Base-by-base conservation (phyloP, 768 basidiomycete species). In the Rhodotorula kratochvilovae region DNA sequence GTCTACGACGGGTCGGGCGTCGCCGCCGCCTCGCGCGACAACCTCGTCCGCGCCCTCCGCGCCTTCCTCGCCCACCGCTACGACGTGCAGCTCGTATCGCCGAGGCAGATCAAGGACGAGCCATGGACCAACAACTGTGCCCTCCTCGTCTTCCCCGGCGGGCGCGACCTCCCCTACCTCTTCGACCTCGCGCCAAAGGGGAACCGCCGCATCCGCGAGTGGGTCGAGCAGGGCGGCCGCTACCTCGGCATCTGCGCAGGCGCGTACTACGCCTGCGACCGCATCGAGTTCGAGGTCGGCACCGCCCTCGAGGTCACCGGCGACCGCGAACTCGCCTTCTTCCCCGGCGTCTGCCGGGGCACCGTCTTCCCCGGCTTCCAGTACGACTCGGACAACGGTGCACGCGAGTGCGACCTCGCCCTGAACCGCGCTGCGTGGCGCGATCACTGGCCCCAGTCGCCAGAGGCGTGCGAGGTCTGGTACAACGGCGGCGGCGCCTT, bases 41-140 rank as follows among this genome's bases (percentile, higher is more conserved):
- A 84, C 73, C 79, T 85, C 13, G 72, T 86, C 35, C 69, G 81
- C 8, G 79, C 81, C 2, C 84, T 92, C 27, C 83, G 84, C 42
- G 78, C 83, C 5, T 76, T 89, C 39, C 86, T 95, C 29, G 77
- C 84, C 23, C 88, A 91, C 0, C 84, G 88, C 78, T 94, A 93
- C 79, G 86, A 90, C 21, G 87, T 95, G 54, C 90, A 91, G 69
- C 80, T 86, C 25, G 83, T 92, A 61, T 82, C 86, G 0, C 83
- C 84, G 19, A 81, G 85, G 51, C 79, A 85, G 4, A 81, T 97
- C 11, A 80, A 83, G 2, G 81, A 84, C 0, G 88, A 88, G 56
- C 92, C 93, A 29, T 97, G 93, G 94, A 79, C 85, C 48, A 77
- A 82, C 12, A 84, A 85, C 17, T 94, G 91, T 78, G 88, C 88